Evolutionary conservation across 306 rosid genomes (phyloP), one percentile per base, ranked within the genome.

Genomic region (Lupinus albus): DNA sequence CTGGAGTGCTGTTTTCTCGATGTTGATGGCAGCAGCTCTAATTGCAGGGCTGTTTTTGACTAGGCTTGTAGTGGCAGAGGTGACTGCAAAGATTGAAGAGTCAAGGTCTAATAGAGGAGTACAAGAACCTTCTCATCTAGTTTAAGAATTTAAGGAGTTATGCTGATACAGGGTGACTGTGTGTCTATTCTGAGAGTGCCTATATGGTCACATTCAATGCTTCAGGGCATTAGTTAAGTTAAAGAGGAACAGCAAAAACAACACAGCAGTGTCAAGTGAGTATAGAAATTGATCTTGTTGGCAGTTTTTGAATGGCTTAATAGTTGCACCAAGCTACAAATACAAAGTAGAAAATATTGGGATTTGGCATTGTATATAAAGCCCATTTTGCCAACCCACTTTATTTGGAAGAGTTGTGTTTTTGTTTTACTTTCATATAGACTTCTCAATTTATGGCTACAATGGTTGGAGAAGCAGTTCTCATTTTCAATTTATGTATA

Each of bases 11-110:
- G 99, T 94, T 72, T 94, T 94, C 83, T 84, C 85, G 10, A 94
- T 94, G 97, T 61, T 94, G 74, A 94, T 94, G 99, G 88, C 4
- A 47, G 81, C 99, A 60, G 99, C 99, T 60, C 78, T 94, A 20
- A 44, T 90, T 25, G 96, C 99, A 33, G 99, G 99, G 64, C 69
- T 94, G 80, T 80, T 94, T 77, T 82, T 94, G 51, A 94, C 99
- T 8, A 83, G 88, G 76, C 95, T 94, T 49, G 91, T 94, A 0
- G 60, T 90, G 36, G 73, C 96, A 6, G 99, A 94, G 76, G 97
- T 94, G 42, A 44, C 84, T 2, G 72, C 82, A 36, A 94, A 90
- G 80, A 83, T 94, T 3, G 89, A 83, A 57, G 95, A 83, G 47
- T 83, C 96, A 6, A 85, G 88, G 64, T 35, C 80, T 20, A 80